Conservation (phyloP, 805 yeast species). For the Metschnikowia baotianmanensis region DNA sequence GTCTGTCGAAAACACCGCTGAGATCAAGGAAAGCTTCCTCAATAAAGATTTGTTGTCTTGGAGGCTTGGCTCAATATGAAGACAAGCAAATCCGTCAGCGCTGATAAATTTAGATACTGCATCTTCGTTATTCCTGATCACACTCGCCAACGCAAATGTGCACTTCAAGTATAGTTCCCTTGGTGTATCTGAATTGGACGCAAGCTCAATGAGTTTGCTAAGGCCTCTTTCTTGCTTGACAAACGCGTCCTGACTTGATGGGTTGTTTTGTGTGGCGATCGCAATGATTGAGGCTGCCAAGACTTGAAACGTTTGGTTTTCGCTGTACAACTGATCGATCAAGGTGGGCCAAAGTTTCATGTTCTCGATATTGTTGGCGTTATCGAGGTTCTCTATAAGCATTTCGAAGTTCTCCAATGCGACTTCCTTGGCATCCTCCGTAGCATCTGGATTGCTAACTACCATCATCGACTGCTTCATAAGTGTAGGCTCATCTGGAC, state of each 20-base stretch:
- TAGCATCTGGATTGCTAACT: constrained; percentile 55
- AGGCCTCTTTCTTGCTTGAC: constrained; percentile 50
- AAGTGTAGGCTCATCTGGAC: constrained; percentile 82
- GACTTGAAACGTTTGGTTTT: constrained; percentile 44
- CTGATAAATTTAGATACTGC: constrained; percentile 56
- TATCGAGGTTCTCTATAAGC: constrained; percentile 89
- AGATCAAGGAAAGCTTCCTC: constrained; percentile 54
- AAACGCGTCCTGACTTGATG: constrained; percentile 67
- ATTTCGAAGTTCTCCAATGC: constrained; percentile 92
- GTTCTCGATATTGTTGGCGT: constrained; percentile 88
- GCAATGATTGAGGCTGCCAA: constrained; percentile 76
- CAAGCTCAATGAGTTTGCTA: constrained; percentile 42
- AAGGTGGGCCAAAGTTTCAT: constrained; percentile 77
- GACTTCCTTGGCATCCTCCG: constrained; percentile 59
- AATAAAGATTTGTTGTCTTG: constrained; percentile 43
- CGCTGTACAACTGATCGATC: constrained; percentile 47
- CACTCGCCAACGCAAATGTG: constrained; percentile 72
- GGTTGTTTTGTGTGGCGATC: constrained; percentile 91
- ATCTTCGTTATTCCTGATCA: constrained; percentile 63
- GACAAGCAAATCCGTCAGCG: constrained; percentile 60
- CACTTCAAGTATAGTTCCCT: constrained; percentile 54
- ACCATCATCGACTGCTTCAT: constrained; percentile 77
- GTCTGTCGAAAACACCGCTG: constrained; percentile 59
- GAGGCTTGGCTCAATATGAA: constrained; percentile 28
- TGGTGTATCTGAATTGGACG: constrained; percentile 24